phyloP scores from a whole-genome alignment of 1,284 basidiomycete species.

The Heterobasidion occidentale region DNA sequence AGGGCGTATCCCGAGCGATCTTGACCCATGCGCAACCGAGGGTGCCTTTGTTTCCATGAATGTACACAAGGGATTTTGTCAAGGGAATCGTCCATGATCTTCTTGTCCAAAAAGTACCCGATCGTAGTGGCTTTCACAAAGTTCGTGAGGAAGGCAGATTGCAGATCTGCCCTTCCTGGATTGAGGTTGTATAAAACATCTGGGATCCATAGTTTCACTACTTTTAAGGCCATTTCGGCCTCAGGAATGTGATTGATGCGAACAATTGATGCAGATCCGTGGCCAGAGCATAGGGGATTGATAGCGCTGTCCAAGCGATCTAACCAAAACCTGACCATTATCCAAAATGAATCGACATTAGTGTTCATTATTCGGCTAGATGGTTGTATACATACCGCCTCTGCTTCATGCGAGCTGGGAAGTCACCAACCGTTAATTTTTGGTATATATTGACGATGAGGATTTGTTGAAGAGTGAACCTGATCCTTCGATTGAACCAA shows the following conservation, averaged over 20 bases:
- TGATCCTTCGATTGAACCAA: not conserved
- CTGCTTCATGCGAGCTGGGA: constrained; percentile 1
- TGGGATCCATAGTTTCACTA: not conserved
- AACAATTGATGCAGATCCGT: not conserved
- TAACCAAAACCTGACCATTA: not conserved
- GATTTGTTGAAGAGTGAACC: constrained; percentile 1
- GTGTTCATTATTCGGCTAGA: not conserved
- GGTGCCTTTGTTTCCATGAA: not conserved
- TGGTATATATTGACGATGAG: not conserved
- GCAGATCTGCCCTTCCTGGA: not conserved
- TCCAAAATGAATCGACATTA: not conserved
- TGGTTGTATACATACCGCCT: constrained; percentile 3
- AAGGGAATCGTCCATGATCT: not conserved
- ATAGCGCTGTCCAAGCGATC: not conserved
- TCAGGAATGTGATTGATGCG: not conserved
- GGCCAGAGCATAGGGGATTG: not conserved
- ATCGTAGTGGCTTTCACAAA: not conserved
- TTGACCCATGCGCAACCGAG: not conserved
- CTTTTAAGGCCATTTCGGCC: not conserved
- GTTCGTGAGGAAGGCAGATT: not conserved
- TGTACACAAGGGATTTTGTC: not conserved
- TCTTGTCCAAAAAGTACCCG: not conserved
- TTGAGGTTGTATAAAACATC: not conserved
- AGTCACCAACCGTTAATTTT: not conserved
- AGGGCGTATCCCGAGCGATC: not conserved